Evolutionary conservation across 2,329 filamentous ascomycete species (phyloP).

Genomic region (Hypoxylon sp.): DNA sequence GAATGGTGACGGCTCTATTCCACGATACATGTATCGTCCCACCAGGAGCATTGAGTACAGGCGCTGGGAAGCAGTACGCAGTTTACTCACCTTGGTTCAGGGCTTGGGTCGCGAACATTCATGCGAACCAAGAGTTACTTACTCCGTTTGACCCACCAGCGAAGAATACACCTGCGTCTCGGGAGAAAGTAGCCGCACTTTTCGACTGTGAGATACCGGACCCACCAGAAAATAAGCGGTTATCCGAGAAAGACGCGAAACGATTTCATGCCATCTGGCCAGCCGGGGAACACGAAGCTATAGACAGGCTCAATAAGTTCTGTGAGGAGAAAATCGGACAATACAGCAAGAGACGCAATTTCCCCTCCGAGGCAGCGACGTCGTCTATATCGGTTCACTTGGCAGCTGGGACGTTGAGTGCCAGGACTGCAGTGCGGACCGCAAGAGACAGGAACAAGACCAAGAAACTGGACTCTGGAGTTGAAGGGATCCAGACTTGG

Average conservation of each 20-base stretch:
- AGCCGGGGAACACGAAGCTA: constrained; percentile 81
- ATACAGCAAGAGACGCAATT: constrained; percentile 77
- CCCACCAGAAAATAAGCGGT: constrained; percentile 73
- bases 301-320: constrained; percentile 75
- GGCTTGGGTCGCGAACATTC: constrained; percentile 80
- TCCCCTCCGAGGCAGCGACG: constrained; percentile 74
- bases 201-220: constrained; percentile 75
- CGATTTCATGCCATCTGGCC: constrained; percentile 76
- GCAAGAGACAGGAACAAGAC: constrained; percentile 64
- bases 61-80: constrained; percentile 82
- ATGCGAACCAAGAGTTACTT: constrained; percentile 77
- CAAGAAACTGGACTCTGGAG: constrained; percentile 76
- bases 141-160: constrained; percentile 71
- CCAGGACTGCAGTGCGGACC: constrained; percentile 77
- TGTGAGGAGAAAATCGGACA: constrained; percentile 72
- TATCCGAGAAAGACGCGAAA: constrained; percentile 72
- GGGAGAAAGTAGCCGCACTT: constrained; percentile 52
- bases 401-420: constrained; percentile 75
- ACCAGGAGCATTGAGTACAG: constrained; percentile 77
- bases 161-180: constrained; percentile 66
- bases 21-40: constrained; percentile 88
- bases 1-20: constrained; percentile 77
- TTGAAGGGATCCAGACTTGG: constrained; percentile 78
- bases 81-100: constrained; percentile 89
- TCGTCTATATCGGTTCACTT: constrained; percentile 81